phyloP scores from a whole-genome alignment of 345 rosid species.

The Carallia brachiata region DNA sequence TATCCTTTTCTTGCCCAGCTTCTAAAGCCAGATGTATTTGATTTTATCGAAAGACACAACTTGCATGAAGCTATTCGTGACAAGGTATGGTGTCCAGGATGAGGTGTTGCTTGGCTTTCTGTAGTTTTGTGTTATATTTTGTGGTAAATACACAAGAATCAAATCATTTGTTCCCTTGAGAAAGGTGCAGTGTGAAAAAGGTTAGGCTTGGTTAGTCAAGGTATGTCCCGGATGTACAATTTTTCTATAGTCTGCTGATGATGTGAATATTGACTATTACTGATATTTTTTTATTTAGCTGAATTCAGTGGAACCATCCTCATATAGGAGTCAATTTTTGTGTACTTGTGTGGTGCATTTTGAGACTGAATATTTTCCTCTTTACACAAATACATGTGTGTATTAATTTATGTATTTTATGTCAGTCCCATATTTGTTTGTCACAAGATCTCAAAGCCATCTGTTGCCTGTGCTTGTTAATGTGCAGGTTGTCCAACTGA shows the following conservation, averaged over 20 bases:
- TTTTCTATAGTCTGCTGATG: neutral
- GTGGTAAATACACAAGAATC: neutral
- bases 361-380: no score
- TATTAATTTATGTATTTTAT: no score
- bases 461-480: slow-evolving; percentile 13
- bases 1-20: slow-evolving; percentile 56
- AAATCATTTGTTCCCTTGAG: neutral
- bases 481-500: slow-evolving; percentile 81
- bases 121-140: neutral
- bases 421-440: slow-evolving; percentile 3
- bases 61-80: slow-evolving; percentile 81
- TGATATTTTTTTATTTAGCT: no score
- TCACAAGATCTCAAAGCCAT: slow-evolving; percentile 1
- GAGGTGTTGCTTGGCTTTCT: slow-evolving; percentile 14
- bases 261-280: neutral
- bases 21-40: slow-evolving; percentile 84
- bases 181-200: neutral
- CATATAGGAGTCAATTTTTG: no score
- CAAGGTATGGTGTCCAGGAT: slow-evolving; percentile 61
- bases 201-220: no score
- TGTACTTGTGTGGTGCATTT: no score
- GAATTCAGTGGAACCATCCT: no score
- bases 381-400: no score
- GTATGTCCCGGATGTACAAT: neutral
- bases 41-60: slow-evolving; percentile 77